Conservation (phyloP, 2,329 filamentous ascomycete genomes). For the Lasiodiplodia sp. region DNA sequence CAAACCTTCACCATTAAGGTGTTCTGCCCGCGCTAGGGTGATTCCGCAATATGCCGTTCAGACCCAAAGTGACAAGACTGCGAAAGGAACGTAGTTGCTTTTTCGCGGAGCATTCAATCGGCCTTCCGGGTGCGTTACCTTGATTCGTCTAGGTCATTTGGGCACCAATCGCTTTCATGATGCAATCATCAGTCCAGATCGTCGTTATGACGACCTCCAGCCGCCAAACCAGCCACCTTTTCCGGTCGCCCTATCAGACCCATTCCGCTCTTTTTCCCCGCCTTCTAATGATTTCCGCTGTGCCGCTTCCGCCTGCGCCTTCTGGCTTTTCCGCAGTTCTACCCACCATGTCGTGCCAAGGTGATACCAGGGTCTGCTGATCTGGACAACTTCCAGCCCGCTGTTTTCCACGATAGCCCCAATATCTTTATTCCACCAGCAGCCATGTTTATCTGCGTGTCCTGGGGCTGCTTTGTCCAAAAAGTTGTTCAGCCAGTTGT, state of each 20-base stretch:
- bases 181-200: background rate
- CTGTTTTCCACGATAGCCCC: constrained; percentile 56
- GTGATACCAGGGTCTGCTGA: constrained; percentile 51
- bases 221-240: constrained; percentile 24
- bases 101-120: background rate
- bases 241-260: background rate
- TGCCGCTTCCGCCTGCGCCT: constrained; percentile 30
- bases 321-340: constrained; percentile 43
- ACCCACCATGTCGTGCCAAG: constrained; percentile 60
- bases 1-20: constrained; percentile 16
- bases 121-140: background rate
- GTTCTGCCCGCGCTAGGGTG: constrained; percentile 13
- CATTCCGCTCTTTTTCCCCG: background rate
- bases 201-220: constrained; percentile 11
- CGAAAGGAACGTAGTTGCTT: background rate
- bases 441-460: constrained; percentile 58
- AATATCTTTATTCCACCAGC: constrained; percentile 63
- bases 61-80: background rate
- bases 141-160: background rate
- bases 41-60: background rate
- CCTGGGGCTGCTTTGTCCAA: constrained; percentile 55
- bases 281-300: constrained; percentile 3
- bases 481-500: constrained; percentile 56
- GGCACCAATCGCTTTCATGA: background rate
- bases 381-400: constrained; percentile 55